Evolutionary conservation across 805 yeast genomes (phyloP).

Genomic region (Yamadazyma kitorensis): DNA sequence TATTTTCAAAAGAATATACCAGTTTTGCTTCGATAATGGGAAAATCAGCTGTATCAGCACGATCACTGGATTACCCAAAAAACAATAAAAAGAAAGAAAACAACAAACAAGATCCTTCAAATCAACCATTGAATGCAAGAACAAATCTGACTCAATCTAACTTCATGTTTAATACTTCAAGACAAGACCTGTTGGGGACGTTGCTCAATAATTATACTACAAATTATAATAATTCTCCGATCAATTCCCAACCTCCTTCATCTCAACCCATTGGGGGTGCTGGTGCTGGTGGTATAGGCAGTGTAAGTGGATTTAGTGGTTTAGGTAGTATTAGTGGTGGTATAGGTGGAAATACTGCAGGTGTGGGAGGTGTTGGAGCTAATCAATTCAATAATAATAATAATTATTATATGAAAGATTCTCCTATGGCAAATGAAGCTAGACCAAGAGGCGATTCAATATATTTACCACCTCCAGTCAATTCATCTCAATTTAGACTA

Average conservation of each 20-base stretch:
- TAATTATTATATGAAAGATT: conserved; percentile 3
- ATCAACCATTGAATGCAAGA: conserved; percentile 2
- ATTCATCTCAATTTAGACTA: conserved; percentile 12
- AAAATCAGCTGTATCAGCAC: conserved; percentile 15
- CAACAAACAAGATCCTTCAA: background rate
- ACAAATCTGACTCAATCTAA: conserved; percentile 13
- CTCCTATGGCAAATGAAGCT: conserved; percentile 1
- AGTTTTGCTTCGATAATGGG: no score
- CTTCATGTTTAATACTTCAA: conserved; percentile 22
- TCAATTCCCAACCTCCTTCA: conserved; percentile 1
- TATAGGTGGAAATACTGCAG: no score
- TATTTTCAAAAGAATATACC: no score
- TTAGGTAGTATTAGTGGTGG: conserved; percentile 2
- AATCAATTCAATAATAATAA: no score
- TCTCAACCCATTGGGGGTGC: background rate
- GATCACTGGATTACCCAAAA: background rate
- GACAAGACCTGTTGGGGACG: conserved; percentile 30
- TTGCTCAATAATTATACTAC: conserved; percentile 21
- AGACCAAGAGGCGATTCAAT: conserved; percentile 39
- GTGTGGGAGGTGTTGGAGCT: no score
- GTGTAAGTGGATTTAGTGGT: conserved; percentile 1
- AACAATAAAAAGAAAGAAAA: background rate
- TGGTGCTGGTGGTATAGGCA: no score
- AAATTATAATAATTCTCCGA: conserved; percentile 3
- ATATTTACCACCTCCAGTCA: conserved; percentile 36